Percentiles rank a stretch among this genome's conserved stretches.
phyloP scores from a whole-genome alignment of 306 rosid genomes.

The Datisca glomerata region DNA sequence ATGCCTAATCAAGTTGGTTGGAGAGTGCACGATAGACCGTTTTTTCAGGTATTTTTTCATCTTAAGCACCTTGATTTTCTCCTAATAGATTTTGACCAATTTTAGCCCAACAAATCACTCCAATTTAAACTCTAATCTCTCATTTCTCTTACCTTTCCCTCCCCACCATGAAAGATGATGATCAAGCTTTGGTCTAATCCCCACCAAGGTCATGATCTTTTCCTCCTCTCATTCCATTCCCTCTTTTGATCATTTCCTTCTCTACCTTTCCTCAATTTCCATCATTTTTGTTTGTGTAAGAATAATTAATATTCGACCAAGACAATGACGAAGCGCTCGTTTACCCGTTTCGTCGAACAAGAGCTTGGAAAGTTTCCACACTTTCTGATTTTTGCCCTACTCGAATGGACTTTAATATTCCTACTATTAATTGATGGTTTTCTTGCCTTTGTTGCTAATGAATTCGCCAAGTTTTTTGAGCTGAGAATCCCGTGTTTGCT shows the following conservation, averaged over 20 bases:
- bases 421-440: slow-evolving; percentile 65
- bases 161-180: slow-evolving; percentile 31
- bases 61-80: slow-evolving; percentile 13
- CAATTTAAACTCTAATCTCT: background rate
- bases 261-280: background rate
- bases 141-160: background rate
- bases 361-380: slow-evolving; percentile 58
- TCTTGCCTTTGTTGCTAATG: slow-evolving; percentile 51
- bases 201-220: slow-evolving; percentile 62
- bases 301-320: too few species aligned
- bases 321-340: slow-evolving; percentile 35
- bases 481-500: slow-evolving; percentile 56
- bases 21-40: slow-evolving; percentile 45
- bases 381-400: slow-evolving; percentile 46
- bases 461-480: slow-evolving; percentile 69
- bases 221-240: slow-evolving; percentile 11
- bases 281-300: background rate
- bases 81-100: background rate
- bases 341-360: slow-evolving; percentile 38
- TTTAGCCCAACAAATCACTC: background rate
- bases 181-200: slow-evolving; percentile 23
- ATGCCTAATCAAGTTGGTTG: slow-evolving; percentile 18
- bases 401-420: slow-evolving; percentile 68
- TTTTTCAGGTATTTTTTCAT: slow-evolving; percentile 38
- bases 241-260: background rate